Evolutionary conservation across 805 yeast genomes (phyloP), one percentile per base, ranked within the genome.

Genomic region (Saccharomycopsis synnaedendra): DNA sequence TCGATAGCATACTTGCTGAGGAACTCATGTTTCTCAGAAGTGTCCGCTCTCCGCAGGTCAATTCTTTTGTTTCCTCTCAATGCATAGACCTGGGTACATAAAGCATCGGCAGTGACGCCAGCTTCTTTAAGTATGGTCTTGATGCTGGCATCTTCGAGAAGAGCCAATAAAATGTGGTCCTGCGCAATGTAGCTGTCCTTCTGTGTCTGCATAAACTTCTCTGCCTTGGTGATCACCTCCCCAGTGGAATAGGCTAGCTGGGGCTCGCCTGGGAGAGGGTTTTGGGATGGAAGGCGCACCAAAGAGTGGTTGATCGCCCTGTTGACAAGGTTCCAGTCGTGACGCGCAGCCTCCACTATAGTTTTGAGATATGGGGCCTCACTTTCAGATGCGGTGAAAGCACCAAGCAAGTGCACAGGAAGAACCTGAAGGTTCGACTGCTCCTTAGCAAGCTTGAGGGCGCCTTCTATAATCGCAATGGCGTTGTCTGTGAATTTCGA

Each of bases 401-500:
- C 96, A 11, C 95, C 97, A 54, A 90, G 69, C 48, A 93, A 64
- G 65, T 93, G 98, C 48, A 89, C 63, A n/a, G 98, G 98, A 46
- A 76, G 69, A 48, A 93, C 69, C 61, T 85, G 90, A 5, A 90
- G 71, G 65, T 93, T 88, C 44, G 83, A 74, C 60, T 86, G 87
- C 55, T 87, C 94, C 59, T 78, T 75, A 39, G 97, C 96, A 52
- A 93, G 66, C 60, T 82, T 77, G 50, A 80, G 77, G 47, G 97
- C 95, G 58, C 77, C 72, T 56, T 85, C 82, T 44, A 93, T 72
- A 52, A 90, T 76, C 47, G 75, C 80, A 58, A 87, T 76, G 41
- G 97, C 97, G 64, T 93, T 85, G 64, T 93, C 97, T 53, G 98
- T 93, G 57, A 86, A 85, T 72, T 86, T 89, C 50, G 89, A 64